Evolutionary conservation across 331 rosid species (phyloP), one percentile per base, ranked within the genome.

Genomic region (Pyrus hybrid): DNA sequence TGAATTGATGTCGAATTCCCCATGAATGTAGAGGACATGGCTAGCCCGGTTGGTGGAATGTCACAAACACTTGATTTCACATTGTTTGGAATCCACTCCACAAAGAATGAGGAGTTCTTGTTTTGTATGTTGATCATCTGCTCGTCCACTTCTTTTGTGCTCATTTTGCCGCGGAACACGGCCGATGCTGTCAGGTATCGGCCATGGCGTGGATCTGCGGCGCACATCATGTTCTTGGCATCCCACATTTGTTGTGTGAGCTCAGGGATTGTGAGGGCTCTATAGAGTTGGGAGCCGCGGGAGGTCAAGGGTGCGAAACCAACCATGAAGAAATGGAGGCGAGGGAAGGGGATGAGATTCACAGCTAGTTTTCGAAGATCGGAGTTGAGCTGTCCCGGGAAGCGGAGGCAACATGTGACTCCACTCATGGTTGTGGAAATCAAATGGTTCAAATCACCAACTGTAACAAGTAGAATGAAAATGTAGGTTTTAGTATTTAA

Each of bases 371-470:
- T 90, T 7, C 96, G 81, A 23, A 90, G 93, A 69, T 90, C 96
- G 2, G 93, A 90, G 86, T 92, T 92, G 20, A 92, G 93, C 73
- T 92, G 97, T 3, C 97, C 97, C 0, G 96, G 97, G 76, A 92
- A 92, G 7, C 97, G 88, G 20, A 92, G 93, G 86, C 97, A 92
- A 68, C 97, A 92, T 54, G 97, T 92, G 16, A 90, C 96, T 78
- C 96, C 97, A 68, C 97, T 92, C 97, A 92, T 92, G 63, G 97
- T 90, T 76, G 97, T 92, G 43, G 97, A 92, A 53, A 92, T 92
- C 90, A 92, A 76, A 66, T 92, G 97, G 88, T 92, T 90, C 80
- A 92, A 85, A 84, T 92, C 97, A 66, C 97, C 97, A 85, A 92
- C 97, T 92, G 75, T 74, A 33, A 4, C 75, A 74, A 25, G 73